Percentiles rank a stretch among this genome's conserved stretches.
Evolutionary conservation across 768 basidiomycete genomes (phyloP).

Genomic region (Pulveroboletus frians): DNA sequence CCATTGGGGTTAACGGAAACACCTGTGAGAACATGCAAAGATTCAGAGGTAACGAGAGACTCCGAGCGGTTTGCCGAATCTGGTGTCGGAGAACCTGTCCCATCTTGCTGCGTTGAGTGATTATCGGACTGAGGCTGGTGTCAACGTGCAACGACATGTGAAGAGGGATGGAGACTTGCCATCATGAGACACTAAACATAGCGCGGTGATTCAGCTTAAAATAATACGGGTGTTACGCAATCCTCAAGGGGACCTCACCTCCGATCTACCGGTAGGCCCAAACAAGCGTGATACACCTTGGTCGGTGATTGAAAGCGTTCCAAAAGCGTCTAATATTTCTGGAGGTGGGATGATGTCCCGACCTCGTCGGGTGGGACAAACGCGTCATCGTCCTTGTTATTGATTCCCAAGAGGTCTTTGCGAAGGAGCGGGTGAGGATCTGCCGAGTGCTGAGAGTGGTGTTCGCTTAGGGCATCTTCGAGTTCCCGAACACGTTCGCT

Average conservation of each 20-base stretch:
- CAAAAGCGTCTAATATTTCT: conserved; percentile 53
- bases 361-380: conserved; percentile 24
- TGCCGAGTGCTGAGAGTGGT: conserved; percentile 46
- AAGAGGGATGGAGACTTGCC: conserved; percentile 17
- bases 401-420: conserved; percentile 40
- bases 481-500: conserved; percentile 51
- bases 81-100: conserved; percentile 17
- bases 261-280: conserved; percentile 62
- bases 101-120: conserved; percentile 10
- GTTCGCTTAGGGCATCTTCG: conserved; percentile 52
- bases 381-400: conserved; percentile 27
- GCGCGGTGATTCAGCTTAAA: conserved; percentile 9
- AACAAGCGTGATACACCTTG: conserved; percentile 60
- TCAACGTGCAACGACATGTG: too few relatives aligned
- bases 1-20: conserved; percentile 63
- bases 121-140: conserved; percentile 23
- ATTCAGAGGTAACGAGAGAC: conserved; percentile 29
- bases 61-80: conserved; percentile 26
- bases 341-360: conserved; percentile 15
- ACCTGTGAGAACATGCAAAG: conserved; percentile 48
- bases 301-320: conserved; percentile 59
- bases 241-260: conserved; percentile 41
- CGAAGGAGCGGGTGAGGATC: conserved; percentile 58
- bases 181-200: conserved; percentile 31
- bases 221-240: conserved; percentile 5